Base-by-base conservation (phyloP, 768 basidiomycete genomes). In the Lanmaoa rubissima region DNA sequence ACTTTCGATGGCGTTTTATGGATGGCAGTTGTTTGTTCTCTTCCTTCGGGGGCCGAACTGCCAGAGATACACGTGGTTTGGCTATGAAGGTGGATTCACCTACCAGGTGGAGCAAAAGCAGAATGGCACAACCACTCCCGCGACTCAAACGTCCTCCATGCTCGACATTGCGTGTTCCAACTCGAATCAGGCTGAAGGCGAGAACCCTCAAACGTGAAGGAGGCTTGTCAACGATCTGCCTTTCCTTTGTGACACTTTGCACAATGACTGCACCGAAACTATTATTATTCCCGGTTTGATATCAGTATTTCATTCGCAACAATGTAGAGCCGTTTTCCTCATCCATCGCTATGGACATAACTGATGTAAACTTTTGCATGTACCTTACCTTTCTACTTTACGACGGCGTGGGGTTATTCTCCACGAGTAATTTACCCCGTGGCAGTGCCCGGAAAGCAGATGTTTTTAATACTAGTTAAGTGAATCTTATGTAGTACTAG, bases 41-140 rank as follows among this genome's bases (percentile, higher is more conserved):
- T 55, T 74, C n/a, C 61, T 70, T 16, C 67, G 76, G 36, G 78
- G 78, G 0, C 78, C 78, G 14, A 60, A 70, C 52, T 73, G 67
- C 54, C 54, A 62, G 40, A 68, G 77, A 51, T 53, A 57, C 47
- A 60, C 63, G 39, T 86, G 86, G 86, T 74, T 86, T 65, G 85
- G 87, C 17, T 86, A 81, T 61, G 76, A 84, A 62, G 85, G 84
- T 19, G 84, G 84, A 11, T 53, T 78, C 17, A 66, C 49, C n/a
- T 45, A 45, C 12, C 34, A 49, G 11, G 19, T 17, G 31, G 54
- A 58, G n/a, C 52, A 38, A 26, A 56, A 52, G 41, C 53, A 54
- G 32, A 21, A 12, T 16, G 50, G 14, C 19, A 46, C 38, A 5
- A 31, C 34, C 7, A 55, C 51, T 1, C 51, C 53, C 8, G 32